phyloP scores from a whole-genome alignment of 306 rosid species.

The Gynostemma pentaphyllum region DNA sequence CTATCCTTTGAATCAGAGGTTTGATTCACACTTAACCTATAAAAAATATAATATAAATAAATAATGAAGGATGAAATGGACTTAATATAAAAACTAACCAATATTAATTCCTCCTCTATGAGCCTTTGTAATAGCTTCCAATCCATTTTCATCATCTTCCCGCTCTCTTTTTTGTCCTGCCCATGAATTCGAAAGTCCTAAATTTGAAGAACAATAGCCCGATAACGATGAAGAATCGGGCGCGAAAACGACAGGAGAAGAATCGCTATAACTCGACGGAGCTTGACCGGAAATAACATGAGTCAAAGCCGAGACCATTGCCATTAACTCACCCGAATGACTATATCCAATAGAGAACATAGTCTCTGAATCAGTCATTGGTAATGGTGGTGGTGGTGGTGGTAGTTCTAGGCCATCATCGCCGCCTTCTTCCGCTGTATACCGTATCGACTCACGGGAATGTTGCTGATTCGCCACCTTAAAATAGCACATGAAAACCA shows the following conservation, averaged over 20 bases:
- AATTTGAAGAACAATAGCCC: conserved; percentile 1
- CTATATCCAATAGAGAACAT: neutral
- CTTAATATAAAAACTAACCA: too few species aligned
- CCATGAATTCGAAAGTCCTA: neutral
- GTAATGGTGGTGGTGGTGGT: neutral
- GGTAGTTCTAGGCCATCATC: too few species aligned
- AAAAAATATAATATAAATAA: too few species aligned
- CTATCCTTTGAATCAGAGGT: too few species aligned
- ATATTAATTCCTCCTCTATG: neutral
- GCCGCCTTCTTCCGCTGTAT: neutral
- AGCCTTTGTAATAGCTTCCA: neutral
- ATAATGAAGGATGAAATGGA: too few species aligned
- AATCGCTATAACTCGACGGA: neutral
- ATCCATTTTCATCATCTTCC: conserved; percentile 3
- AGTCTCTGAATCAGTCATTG: neutral
- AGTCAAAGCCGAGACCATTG: conserved; percentile 17
- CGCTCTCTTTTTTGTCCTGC: conserved; percentile 8
- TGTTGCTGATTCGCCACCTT: conserved; percentile 6
- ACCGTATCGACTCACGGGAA: neutral
- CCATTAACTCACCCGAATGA: neutral
- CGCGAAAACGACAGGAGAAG: neutral
- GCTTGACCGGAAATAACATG: conserved; percentile 15
- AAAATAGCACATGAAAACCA: neutral
- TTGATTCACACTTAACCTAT: too few species aligned
- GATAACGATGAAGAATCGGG: neutral